Conservation (phyloP, 495 filamentous ascomycete genomes). For the Xylaria acuta region DNA sequence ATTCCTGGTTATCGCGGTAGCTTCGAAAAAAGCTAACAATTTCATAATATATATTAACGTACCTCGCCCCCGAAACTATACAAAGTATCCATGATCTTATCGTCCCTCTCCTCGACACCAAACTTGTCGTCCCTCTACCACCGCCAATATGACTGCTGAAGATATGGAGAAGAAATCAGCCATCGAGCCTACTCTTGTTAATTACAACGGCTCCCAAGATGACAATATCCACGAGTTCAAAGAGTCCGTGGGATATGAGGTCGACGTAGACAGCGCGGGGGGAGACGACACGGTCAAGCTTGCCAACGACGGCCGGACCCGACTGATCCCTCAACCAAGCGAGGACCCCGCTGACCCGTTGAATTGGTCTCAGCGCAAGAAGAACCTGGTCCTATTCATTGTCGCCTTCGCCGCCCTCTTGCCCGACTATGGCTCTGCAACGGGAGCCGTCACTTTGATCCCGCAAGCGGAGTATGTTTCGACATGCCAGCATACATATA, state of each 20-base stretch:
- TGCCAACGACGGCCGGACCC: constrained; percentile 51
- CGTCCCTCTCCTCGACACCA: background rate
- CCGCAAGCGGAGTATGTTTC: constrained; percentile 54
- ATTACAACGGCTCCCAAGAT: background rate
- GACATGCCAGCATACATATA: background rate
- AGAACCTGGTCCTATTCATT: constrained; percentile 60
- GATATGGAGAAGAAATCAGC: constrained; percentile 6
- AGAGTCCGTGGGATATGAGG: constrained; percentile 45
- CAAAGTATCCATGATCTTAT: background rate
- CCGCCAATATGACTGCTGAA: background rate
- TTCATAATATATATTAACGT: background rate
- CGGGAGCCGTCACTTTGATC: constrained; percentile 60
- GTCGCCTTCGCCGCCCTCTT: constrained; percentile 61
- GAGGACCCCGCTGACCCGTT: constrained; percentile 63
- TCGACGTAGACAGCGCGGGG: constrained; percentile 35
- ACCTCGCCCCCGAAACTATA: too few species aligned
- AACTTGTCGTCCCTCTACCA: background rate
- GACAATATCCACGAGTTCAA: constrained; percentile 38
- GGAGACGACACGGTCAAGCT: constrained; percentile 43
- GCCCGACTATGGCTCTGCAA: constrained; percentile 63
- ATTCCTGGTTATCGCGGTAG: background rate
- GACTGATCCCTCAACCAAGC: constrained; percentile 67
- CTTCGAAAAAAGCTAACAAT: background rate
- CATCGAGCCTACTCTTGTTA: background rate
- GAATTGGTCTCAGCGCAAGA: constrained; percentile 62